Evolutionary conservation across 2,329 filamentous ascomycete genomes (phyloP).

Genomic region (Chalara sp.): DNA sequence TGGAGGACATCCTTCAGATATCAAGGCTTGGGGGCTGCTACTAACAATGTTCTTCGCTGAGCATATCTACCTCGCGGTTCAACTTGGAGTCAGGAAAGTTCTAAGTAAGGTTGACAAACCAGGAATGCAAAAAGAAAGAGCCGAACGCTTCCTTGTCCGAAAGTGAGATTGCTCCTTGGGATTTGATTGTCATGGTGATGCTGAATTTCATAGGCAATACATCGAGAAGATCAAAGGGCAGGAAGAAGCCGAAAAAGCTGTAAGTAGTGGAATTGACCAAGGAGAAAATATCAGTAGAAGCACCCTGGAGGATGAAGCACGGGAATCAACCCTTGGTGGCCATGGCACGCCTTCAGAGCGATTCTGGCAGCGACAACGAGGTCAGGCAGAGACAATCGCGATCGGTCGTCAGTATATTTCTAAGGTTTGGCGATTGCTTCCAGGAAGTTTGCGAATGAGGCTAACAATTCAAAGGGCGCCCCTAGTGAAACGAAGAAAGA

Average conservation of each 20-base stretch:
- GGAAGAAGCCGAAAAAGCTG: slow-evolving; percentile 39
- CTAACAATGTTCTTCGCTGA: slow-evolving; percentile 80
- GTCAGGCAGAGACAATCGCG: slow-evolving; percentile 49
- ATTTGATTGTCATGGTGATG: not conserved
- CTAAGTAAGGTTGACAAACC: slow-evolving; percentile 79
- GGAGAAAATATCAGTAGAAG: slow-evolving; percentile 59
- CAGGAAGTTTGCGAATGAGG: not conserved
- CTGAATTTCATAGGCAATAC: slow-evolving; percentile 20
- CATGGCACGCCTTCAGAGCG: slow-evolving; percentile 48
- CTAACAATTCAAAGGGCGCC: slow-evolving; percentile 9
- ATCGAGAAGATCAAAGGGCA: slow-evolving; percentile 66
- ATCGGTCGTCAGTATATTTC: slow-evolving; percentile 49
- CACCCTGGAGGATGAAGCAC: slow-evolving; percentile 58
- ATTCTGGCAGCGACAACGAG: slow-evolving; percentile 57
- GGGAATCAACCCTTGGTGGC: slow-evolving; percentile 41
- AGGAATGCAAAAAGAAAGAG: slow-evolving; percentile 76
- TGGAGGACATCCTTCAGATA: slow-evolving; percentile 58
- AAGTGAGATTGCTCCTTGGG: slow-evolving; percentile 48
- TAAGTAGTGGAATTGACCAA: slow-evolving; percentile 39
- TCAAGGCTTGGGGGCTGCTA: slow-evolving; percentile 75
- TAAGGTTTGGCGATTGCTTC: slow-evolving; percentile 27
- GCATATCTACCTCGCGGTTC: slow-evolving; percentile 78
- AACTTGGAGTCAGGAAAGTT: slow-evolving; percentile 63
- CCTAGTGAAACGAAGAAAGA: slow-evolving; percentile 5
- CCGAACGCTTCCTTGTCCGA: slow-evolving; percentile 72